A percentile compares a stretch with the other conserved stretches of the same genome.
Evolutionary conservation across 192 early-diverging fungal species (phyloP).

Genomic region (Coemansia pectinata): DNA sequence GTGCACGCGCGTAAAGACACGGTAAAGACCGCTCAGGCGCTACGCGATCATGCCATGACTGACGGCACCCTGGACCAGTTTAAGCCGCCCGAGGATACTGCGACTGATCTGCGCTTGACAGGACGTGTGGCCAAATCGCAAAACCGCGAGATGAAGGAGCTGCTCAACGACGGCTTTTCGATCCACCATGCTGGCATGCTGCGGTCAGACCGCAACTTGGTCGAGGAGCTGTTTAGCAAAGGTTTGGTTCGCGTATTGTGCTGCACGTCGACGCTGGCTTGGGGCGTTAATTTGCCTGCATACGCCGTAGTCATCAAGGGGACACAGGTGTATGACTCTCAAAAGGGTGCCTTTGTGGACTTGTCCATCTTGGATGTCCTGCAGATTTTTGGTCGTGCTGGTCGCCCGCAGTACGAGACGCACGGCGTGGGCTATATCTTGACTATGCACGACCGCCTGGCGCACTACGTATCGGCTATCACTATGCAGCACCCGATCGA

Average conservation of each 20-base stretch:
- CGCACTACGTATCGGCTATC: slow-evolving; percentile 91
- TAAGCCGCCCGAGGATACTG: slow-evolving; percentile 26
- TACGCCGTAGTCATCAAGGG: slow-evolving; percentile 99
- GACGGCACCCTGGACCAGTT: slow-evolving; percentile 58
- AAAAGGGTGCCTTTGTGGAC: slow-evolving; percentile 93
- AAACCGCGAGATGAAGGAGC: slow-evolving; percentile 86
- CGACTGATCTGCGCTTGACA: slow-evolving; percentile 54
- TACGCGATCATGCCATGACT: slow-evolving; percentile 72
- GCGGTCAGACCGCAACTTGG: slow-evolving; percentile 80
- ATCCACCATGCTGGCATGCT: slow-evolving; percentile 99
- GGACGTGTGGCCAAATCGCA: slow-evolving; percentile 71
- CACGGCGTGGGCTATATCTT: slow-evolving; percentile 93
- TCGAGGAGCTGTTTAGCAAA: slow-evolving; percentile 87
- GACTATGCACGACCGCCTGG: slow-evolving; percentile 90
- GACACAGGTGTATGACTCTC: slow-evolving; percentile 91
- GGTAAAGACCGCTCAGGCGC: slow-evolving; percentile 85
- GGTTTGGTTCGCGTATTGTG: slow-evolving; percentile 81
- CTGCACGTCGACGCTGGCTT: slow-evolving; percentile 98
- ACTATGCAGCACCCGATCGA: slow-evolving; percentile 98
- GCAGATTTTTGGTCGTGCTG: slow-evolving; percentile 99
- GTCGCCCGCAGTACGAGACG: slow-evolving; percentile 89
- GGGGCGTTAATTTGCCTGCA: slow-evolving; percentile 99
- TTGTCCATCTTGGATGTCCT: slow-evolving; percentile 97
- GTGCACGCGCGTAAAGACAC: slow-evolving; percentile 98
- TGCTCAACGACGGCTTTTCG: slow-evolving; percentile 81